Percentiles rank a stretch among this genome's conserved stretches.
Conservation (phyloP, 2,329 filamentous ascomycete species). For the Arthrinium phaeospermum region DNA sequence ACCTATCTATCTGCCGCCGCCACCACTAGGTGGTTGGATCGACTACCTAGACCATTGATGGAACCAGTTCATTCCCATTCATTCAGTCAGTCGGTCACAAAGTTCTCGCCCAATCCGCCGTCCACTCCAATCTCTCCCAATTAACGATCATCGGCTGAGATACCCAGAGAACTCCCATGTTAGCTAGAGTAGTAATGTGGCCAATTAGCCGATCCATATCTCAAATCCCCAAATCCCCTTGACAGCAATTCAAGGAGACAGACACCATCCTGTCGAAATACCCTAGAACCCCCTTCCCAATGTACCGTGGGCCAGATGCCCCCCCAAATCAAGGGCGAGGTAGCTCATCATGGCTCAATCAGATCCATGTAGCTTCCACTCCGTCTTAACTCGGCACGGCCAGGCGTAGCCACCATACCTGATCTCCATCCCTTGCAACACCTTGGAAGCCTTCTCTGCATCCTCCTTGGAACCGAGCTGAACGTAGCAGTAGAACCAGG, state of each 20-base stretch:
- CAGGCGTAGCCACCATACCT: neutral
- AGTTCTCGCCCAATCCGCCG: neutral
- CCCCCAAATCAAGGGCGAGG: neutral
- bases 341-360: neutral
- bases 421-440: neutral
- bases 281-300: neutral
- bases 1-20: neutral
- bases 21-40: no score
- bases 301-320: neutral
- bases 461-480: neutral
- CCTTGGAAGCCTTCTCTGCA: neutral
- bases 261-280: no score
- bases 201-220: neutral
- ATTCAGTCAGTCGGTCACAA: neutral
- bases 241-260: neutral
- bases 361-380: neutral
- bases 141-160: neutral
- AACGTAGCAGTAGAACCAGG: slow-evolving; percentile 10
- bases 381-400: neutral
- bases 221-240: neutral
- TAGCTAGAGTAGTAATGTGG: no score
- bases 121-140: neutral
- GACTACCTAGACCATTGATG: neutral
- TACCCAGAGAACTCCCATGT: neutral
- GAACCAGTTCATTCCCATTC: neutral